A percentile compares a stretch with the other conserved stretches of the same genome.
phyloP scores from a whole-genome alignment of 768 basidiomycete species.

The Lactarius hatsudake region DNA sequence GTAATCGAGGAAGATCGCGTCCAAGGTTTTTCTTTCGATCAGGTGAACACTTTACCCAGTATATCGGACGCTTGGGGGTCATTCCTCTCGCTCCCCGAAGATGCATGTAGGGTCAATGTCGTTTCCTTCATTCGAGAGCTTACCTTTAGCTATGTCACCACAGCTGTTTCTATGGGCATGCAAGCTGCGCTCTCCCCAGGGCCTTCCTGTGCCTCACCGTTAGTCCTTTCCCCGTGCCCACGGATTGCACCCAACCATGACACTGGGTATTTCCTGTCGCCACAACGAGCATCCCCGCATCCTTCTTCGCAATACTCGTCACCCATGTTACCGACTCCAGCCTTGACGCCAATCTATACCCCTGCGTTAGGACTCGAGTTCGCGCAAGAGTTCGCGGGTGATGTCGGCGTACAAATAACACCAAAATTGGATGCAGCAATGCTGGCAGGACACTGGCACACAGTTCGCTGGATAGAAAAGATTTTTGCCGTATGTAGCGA shows the following conservation, averaged over 20 bases:
- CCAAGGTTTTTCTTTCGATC: neutral
- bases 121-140: neutral
- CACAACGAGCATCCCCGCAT: neutral
- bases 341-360: conserved; percentile 5
- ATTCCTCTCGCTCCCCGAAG: neutral
- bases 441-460: conserved; percentile 12
- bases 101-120: conserved; percentile 1
- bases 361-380: conserved; percentile 3
- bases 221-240: conserved; percentile 5
- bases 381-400: neutral
- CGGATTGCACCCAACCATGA: neutral
- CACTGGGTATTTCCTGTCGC: neutral
- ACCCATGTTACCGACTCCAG: neutral
- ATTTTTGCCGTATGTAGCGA: conserved; percentile 3
- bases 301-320: conserved; percentile 18
- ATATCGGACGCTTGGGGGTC: conserved; percentile 2
- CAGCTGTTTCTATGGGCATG: neutral
- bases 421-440: conserved; percentile 5
- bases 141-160: neutral
- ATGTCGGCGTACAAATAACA: neutral
- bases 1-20: neutral
- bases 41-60: neutral
- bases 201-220: neutral
- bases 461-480: neutral
- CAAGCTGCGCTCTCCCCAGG: neutral